Conservation (phyloP, 768 basidiomycete species). For the Pholiota conissans region DNA sequence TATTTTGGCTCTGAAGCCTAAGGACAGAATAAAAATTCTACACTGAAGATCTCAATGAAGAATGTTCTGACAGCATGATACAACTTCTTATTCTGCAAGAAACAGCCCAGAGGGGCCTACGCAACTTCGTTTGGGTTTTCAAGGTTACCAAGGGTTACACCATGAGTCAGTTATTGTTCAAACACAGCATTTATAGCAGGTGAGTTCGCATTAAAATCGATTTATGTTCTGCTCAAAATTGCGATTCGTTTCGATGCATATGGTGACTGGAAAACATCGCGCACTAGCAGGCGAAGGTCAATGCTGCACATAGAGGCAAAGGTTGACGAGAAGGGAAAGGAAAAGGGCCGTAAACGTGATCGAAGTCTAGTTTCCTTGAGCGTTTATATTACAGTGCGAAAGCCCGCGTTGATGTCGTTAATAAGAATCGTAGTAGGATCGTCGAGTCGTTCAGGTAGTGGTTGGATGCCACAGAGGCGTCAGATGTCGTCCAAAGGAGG, state of each 20-base stretch:
- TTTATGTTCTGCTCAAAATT: slow-evolving; percentile 8
- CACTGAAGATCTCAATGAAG: too few species aligned
- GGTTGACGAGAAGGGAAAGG: slow-evolving; percentile 8
- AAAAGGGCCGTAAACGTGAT: slow-evolving; percentile 9
- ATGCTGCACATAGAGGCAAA: background rate
- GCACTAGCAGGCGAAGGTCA: slow-evolving; percentile 3
- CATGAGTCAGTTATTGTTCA: too few species aligned
- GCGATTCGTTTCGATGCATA: background rate
- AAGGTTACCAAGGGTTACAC: too few species aligned
- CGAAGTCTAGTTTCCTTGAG: background rate
- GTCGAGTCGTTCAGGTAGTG: background rate
- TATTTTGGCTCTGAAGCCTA: too few species aligned
- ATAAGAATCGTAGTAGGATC: background rate
- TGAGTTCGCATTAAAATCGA: slow-evolving; percentile 48
- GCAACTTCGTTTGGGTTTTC: too few species aligned
- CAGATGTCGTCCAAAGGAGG: background rate
- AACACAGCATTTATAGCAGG: too few species aligned
- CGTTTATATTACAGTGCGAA: background rate
- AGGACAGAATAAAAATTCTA: too few species aligned
- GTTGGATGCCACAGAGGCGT: background rate
- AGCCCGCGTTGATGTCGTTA: background rate
- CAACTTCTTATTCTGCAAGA: too few species aligned
- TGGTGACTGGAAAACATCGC: background rate
- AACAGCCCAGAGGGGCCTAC: too few species aligned
- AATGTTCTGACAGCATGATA: too few species aligned